Base-by-base conservation (phyloP, 2,329 filamentous ascomycete species). In the Calonectria ilicicola region DNA sequence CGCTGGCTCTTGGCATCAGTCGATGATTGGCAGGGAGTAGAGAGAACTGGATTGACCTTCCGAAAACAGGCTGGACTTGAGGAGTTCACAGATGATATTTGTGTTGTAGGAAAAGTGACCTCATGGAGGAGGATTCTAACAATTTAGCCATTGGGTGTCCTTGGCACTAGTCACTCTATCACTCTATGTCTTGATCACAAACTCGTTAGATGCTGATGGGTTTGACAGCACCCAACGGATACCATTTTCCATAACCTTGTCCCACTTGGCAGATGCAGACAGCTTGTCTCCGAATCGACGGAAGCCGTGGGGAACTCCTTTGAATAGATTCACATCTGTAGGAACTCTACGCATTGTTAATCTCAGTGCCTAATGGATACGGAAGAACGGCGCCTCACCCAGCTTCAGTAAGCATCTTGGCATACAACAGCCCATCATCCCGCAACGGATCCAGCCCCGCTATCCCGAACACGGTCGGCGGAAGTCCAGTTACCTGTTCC, bases 271-370 rank as follows among this genome's bases (percentile, higher is more conserved):
- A 6, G 81, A 83, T 29, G 82, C 83, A 15, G 19, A 67, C 10
- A 88, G 63, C n/a, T 79, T 81, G 12, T 83, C 81, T 4, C 84
- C 84, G 69, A 85, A 87, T 0, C 79, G 72, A 5, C 81, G 69
- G 26, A 89, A 89, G 0, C 86, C 86, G 80, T 91, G 89, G 0
- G 89, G 89, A 0, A 91, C 79, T 0, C 89, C 89, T 29, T 82
- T 84, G 77, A 90, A 90, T 1, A 91, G 73, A 68, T 85, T 81
- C 0, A 87, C 79, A 67, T 88, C 81, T 0, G 87, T 89, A 0
- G 88, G 85, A 0, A 91, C 87, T 0, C 86, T 87, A 29, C n/a
- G 1, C 14, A 26, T 12, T 32, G 53, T 72, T 32, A 12, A 15
- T 23, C 32, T 14, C 3, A 49, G 21, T 29, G 26, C 9, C 3